Conservation (phyloP, 768 basidiomycete genomes). For the Mycena chlorophos region DNA sequence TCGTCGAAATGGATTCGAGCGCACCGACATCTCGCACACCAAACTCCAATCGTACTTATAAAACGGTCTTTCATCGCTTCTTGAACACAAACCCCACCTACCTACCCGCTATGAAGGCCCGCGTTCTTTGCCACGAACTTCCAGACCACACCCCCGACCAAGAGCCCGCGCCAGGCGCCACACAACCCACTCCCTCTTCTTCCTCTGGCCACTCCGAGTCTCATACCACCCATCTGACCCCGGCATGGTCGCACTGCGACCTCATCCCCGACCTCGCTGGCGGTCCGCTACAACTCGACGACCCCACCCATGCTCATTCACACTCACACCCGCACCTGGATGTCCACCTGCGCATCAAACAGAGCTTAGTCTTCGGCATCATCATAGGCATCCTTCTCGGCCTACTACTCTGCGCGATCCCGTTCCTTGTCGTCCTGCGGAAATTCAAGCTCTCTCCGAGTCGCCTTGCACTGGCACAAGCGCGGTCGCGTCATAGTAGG, state of each 20-base stretch:
- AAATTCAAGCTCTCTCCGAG: no score
- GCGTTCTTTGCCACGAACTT: conserved; percentile 9
- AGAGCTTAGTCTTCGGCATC: conserved; percentile 1
- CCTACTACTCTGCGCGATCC: conserved; percentile 9
- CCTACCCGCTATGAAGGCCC: conserved; percentile 5
- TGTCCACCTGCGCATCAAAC: neutral
- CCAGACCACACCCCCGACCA: neutral
- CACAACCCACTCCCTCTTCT: neutral
- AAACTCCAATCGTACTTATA: neutral
- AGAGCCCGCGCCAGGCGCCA: neutral
- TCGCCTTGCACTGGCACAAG: no score
- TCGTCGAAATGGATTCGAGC: no score
- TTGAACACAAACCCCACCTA: neutral
- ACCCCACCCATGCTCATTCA: neutral
- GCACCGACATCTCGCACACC: neutral
- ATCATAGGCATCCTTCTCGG: conserved; percentile 1
- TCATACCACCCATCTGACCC: neutral
- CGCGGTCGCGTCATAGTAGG: no score
- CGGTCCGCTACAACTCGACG: neutral
- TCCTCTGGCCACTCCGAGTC: neutral
- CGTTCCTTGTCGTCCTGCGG: conserved; percentile 4
- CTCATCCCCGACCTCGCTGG: conserved; percentile 3
- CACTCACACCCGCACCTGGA: neutral
- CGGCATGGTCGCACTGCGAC: conserved; percentile 12
- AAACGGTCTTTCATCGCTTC: neutral